These are phyloP conservation scores for Allium sativum DNA, from an alignment of 106 monocot species.

Conservation along the genomic window DNA sequence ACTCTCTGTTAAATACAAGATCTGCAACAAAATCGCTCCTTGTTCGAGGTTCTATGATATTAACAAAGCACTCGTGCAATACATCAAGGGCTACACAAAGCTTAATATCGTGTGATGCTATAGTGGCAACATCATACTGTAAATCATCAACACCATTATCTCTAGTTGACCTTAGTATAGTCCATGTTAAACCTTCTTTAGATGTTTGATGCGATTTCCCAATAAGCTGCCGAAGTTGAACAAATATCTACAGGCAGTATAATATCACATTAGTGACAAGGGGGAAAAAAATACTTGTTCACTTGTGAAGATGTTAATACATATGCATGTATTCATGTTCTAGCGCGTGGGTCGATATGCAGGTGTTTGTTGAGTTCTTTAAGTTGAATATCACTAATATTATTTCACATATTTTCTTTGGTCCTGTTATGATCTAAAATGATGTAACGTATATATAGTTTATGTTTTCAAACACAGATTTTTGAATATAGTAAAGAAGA, in stretches of 20 bases:
- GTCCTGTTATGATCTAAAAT: too few species aligned
- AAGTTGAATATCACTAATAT: too few species aligned
- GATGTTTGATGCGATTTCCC: slow-evolving; percentile 39
- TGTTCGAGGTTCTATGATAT: slow-evolving; percentile 54
- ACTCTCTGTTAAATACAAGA: slow-evolving; percentile 66
- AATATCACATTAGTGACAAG: background rate
- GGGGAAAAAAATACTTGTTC: too few species aligned
- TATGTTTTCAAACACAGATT: too few species aligned
- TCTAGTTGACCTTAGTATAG: slow-evolving; percentile 33
- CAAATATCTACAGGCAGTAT: slow-evolving; percentile 38
- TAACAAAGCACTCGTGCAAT: slow-evolving; percentile 67
- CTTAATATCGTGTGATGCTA: slow-evolving; percentile 42
- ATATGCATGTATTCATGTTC: too few species aligned
- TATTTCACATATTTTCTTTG: too few species aligned
- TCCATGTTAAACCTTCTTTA: slow-evolving; percentile 46
- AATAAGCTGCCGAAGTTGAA: slow-evolving; percentile 32
- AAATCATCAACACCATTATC: slow-evolving; percentile 16
- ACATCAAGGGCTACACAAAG: slow-evolving; percentile 51
- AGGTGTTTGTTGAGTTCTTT: too few species aligned
- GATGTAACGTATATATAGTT: too few species aligned
- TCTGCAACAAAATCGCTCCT: slow-evolving; percentile 48
- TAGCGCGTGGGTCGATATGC: too few species aligned
- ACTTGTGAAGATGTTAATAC: too few species aligned
- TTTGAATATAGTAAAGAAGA: too few species aligned
- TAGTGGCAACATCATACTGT: slow-evolving; percentile 19